These are phyloP conservation scores for Vickermania spadyakhi DNA, from an alignment of 208 protist species.

Conservation along the genomic window DNA sequence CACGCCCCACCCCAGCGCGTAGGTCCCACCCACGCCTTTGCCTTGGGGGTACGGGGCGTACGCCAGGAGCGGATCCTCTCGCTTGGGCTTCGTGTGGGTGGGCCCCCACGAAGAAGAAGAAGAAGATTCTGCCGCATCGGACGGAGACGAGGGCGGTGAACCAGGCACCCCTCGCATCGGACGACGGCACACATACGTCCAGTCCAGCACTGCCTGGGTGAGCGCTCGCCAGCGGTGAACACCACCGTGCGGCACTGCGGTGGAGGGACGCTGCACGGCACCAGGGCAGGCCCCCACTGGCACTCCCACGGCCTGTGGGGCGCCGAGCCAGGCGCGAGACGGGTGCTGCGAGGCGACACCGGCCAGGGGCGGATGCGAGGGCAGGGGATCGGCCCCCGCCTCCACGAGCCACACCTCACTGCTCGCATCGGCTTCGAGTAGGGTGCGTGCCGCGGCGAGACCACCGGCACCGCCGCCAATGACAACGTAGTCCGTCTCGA, in stretches of 20 bases:
- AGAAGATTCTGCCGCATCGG: too few species aligned
- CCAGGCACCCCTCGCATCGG: too few species aligned
- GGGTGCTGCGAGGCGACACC: not conserved
- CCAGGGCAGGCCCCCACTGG: not conserved
- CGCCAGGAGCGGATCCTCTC: constrained; percentile 11
- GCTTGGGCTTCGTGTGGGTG: not conserved
- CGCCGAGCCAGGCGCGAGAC: not conserved
- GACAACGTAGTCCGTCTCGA: constrained; percentile 54
- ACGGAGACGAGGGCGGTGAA: too few species aligned
- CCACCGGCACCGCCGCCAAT: constrained; percentile 71
- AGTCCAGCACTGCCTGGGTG: not conserved
- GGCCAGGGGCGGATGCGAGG: not conserved
- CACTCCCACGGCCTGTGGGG: not conserved
- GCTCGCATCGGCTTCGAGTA: constrained; percentile 13
- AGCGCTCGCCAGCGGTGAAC: too few species aligned
- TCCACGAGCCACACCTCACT: constrained; percentile 46
- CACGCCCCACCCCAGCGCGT: constrained; percentile 59
- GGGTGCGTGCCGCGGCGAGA: constrained; percentile 28
- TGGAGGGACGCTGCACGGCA: not conserved
- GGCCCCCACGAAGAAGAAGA: too few species aligned
- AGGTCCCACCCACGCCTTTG: constrained; percentile 38
- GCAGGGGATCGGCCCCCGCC: constrained; percentile 9
- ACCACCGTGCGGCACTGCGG: too few species aligned
- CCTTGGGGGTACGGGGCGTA: constrained; percentile 39
- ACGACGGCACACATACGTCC: not conserved